Percentiles rank a stretch among this genome's conserved stretches.
phyloP scores from a whole-genome alignment of 1,139 yeast species.

The Taphrina sp. region DNA sequence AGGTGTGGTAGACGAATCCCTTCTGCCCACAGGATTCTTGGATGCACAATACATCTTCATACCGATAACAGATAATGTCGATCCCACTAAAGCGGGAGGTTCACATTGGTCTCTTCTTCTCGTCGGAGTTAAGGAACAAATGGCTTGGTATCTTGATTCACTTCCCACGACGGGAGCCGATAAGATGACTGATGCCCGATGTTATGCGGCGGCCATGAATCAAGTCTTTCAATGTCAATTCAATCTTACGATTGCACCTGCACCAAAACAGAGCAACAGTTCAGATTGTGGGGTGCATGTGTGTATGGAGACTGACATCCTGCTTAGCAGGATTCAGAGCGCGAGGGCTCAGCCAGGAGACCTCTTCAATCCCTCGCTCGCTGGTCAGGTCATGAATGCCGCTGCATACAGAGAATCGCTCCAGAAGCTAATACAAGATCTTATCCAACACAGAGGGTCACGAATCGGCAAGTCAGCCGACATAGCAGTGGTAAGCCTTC shows the following conservation, averaged over 20 bases:
- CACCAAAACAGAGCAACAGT: conserved; percentile 76
- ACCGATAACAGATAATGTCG: conserved; percentile 56
- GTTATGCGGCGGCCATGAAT: conserved; percentile 21
- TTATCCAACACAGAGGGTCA: conserved; percentile 14
- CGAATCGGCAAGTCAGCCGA: conserved; percentile 18
- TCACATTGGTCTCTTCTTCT: conserved; percentile 58
- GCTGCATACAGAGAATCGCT: conserved; percentile 25
- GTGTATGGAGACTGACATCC: conserved; percentile 49
- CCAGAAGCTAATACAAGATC: conserved; percentile 5
- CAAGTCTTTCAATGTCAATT: conserved; percentile 33
- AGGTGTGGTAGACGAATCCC: conserved; percentile 44
- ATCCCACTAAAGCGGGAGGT: conserved; percentile 53
- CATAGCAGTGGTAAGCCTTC: too few relatives aligned
- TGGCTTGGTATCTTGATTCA: conserved; percentile 52
- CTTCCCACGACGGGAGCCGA: conserved; percentile 47
- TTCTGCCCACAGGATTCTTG: conserved; percentile 48
- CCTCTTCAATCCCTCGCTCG: not conserved
- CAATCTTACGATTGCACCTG: conserved; percentile 44
- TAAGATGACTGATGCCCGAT: conserved; percentile 40
- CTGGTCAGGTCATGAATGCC: conserved; percentile 14
- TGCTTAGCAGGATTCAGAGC: conserved; percentile 15
- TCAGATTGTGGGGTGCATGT: conserved; percentile 77
- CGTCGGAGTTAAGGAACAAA: conserved; percentile 46
- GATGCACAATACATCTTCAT: conserved; percentile 50
- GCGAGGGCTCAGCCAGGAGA: conserved; percentile 1